phyloP scores from a whole-genome alignment of 176 grass and related monocot genomes.

The Aechmea fasciata region DNA sequence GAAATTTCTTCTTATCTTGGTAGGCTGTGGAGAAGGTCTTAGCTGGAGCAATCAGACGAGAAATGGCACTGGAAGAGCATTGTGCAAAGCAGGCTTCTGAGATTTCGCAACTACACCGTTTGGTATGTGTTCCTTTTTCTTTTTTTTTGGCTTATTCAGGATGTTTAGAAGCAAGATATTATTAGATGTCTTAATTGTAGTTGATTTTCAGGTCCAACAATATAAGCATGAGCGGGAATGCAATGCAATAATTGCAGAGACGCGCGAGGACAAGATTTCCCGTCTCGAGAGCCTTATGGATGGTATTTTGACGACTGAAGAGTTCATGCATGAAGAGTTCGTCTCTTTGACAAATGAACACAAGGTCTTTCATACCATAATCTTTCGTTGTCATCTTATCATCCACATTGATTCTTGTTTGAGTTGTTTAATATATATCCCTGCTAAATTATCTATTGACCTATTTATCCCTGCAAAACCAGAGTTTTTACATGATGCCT shows the following conservation, averaged over 20 bases:
- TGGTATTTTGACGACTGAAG: conserved; percentile 82
- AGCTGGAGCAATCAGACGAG: conserved; percentile 83
- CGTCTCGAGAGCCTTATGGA: conserved; percentile 98
- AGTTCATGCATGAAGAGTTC: conserved; percentile 86
- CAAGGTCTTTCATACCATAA: conserved; percentile 39
- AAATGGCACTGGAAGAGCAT: conserved; percentile 80
- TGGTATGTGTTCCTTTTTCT: conserved; percentile 36
- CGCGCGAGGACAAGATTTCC: conserved; percentile 88
- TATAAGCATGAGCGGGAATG: conserved; percentile 96
- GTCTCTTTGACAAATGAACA: conserved; percentile 77
- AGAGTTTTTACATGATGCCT: no score
- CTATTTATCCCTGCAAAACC: not conserved
- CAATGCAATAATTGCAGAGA: conserved; percentile 87
- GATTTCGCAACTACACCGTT: conserved; percentile 79
- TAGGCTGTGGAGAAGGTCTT: conserved; percentile 92
- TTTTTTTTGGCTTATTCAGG: not conserved
- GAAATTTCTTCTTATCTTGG: conserved; percentile 11
- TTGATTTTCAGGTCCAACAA: conserved; percentile 68
- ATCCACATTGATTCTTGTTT: not conserved
- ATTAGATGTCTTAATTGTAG: not conserved
- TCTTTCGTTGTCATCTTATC: conserved; percentile 1
- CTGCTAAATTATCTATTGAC: conserved; percentile 9
- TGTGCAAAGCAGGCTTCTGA: conserved; percentile 78
- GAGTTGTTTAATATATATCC: conserved; percentile 6
- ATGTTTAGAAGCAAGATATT: not conserved